phyloP scores from a whole-genome alignment of 2,329 filamentous ascomycete species.

The Aspergillus neotritici region DNA sequence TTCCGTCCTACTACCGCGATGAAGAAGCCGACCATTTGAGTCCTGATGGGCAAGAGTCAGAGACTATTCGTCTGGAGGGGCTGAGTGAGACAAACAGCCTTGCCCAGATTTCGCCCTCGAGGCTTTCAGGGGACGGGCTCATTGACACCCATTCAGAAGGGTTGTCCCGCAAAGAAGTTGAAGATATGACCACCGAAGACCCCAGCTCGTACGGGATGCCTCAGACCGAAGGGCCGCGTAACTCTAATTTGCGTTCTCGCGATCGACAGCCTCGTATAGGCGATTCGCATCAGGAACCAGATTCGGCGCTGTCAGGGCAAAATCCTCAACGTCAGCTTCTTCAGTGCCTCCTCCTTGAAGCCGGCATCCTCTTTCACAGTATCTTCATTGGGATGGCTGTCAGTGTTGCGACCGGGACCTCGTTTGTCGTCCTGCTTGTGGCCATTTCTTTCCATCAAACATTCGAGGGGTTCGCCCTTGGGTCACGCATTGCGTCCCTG shows the following conservation, averaged over 20 bases:
- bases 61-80: slow-evolving; percentile 19
- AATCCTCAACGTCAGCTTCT: slow-evolving; percentile 63
- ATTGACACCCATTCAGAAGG: not conserved
- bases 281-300: slow-evolving; percentile 21
- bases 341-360: slow-evolving; percentile 74
- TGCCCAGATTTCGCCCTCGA: too few relatives aligned
- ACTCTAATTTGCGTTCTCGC: slow-evolving; percentile 10
- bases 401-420: slow-evolving; percentile 71
- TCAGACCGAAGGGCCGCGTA: slow-evolving; percentile 11
- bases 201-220: slow-evolving; percentile 23
- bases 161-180: slow-evolving; percentile 45
- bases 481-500: slow-evolving; percentile 76
- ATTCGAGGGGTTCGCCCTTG: slow-evolving; percentile 81
- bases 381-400: slow-evolving; percentile 85
- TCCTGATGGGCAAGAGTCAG: slow-evolving; percentile 16
- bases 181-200: slow-evolving; percentile 55
- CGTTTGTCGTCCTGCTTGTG: slow-evolving; percentile 72
- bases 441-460: slow-evolving; percentile 82
- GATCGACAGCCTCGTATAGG: slow-evolving; percentile 10
- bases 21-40: slow-evolving; percentile 19
- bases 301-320: slow-evolving; percentile 37
- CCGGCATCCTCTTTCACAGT: slow-evolving; percentile 78
- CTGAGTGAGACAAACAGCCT: slow-evolving; percentile 5
- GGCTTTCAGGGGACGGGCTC: too few relatives aligned
- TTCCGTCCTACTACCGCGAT: slow-evolving; percentile 13